A percentile compares a stretch with the other conserved stretches of the same genome.
Conservation (phyloP, 1,284 basidiomycete species). For the Cryptococcus maquisensis region DNA sequence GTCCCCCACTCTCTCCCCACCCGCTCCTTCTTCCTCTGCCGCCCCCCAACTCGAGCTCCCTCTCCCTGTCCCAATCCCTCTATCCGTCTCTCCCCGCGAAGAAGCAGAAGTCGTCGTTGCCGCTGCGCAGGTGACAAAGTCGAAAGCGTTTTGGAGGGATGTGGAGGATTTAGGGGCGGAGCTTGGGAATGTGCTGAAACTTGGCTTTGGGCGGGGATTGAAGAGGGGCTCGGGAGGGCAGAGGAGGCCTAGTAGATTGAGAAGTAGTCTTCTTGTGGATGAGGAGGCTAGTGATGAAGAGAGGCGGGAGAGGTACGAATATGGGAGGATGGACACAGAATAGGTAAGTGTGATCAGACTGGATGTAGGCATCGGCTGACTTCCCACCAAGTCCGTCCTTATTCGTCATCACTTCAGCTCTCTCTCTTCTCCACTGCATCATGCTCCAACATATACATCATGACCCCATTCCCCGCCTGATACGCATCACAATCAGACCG, state of each 20-base stretch:
- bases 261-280: background rate
- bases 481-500: too few relatives aligned
- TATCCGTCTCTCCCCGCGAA: background rate
- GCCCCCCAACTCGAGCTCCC: background rate
- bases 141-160: background rate
- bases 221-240: background rate
- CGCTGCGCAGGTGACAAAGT: background rate
- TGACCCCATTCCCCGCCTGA: too few relatives aligned
- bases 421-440: too few relatives aligned
- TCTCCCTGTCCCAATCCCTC: background rate
- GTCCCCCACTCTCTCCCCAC: background rate
- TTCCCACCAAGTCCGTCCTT: too few relatives aligned
- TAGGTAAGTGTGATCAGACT: too few relatives aligned
- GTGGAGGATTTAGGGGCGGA: background rate
- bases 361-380: too few relatives aligned
- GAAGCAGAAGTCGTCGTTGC: background rate
- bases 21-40: background rate
- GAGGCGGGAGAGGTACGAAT: background rate
- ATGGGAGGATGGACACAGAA: background rate
- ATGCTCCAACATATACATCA: too few relatives aligned
- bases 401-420: too few relatives aligned
- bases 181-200: background rate
- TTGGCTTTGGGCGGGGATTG: background rate
- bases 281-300: background rate
- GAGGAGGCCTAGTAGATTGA: background rate